Base-by-base conservation (phyloP, 352 stramenopile species). In the Phytophthora tentaculata region DNA sequence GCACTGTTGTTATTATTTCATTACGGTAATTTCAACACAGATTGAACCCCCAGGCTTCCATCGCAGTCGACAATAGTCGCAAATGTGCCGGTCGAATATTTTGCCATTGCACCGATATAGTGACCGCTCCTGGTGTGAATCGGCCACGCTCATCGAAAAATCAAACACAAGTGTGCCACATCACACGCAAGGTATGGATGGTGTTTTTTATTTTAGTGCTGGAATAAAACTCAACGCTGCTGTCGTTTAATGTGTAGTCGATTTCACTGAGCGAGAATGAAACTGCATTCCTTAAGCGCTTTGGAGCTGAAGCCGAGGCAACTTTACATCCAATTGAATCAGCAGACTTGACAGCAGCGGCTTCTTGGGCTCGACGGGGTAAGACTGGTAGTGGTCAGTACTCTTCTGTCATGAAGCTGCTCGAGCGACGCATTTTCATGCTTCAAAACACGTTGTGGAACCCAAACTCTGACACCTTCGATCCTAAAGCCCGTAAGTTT, bases 401-500 rank as follows among this genome's bases (percentile, higher is more conserved):
- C 6, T 14, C 37, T 8, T 32, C 61, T 43, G 53, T 69, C 17
- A 54, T 56, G 56, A 83, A 79, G 22, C 64, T 91, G 28, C 76
- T 91, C 16, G 79, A 91, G 56, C 69, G 80, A 29, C 73, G 83
- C 29, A 83, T 89, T 50, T 89, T 88, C 67, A 89, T 89, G 78
- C 79, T 91, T 53, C 78, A 81, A 29, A 88, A 83, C 53, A 90
- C 83, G 37, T 50, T 90, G 48, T 91, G 83, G 83, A 89, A 91
- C 41, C 83, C 83, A 17, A 73, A 88, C 20, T 89, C 81, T 12
- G 75, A 88, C 37, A 68, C 75, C 4, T 91, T 89, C 49, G 69
- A 83, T 49, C 68, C 79, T 48, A 86, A 86, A 61, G 59, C 72
- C 5, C 47, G 81, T 89, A 61, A 52, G 74, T 74, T 23, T 24